Base-by-base conservation (phyloP, 1,284 basidiomycete species). In the Apiotrichum gracile region DNA sequence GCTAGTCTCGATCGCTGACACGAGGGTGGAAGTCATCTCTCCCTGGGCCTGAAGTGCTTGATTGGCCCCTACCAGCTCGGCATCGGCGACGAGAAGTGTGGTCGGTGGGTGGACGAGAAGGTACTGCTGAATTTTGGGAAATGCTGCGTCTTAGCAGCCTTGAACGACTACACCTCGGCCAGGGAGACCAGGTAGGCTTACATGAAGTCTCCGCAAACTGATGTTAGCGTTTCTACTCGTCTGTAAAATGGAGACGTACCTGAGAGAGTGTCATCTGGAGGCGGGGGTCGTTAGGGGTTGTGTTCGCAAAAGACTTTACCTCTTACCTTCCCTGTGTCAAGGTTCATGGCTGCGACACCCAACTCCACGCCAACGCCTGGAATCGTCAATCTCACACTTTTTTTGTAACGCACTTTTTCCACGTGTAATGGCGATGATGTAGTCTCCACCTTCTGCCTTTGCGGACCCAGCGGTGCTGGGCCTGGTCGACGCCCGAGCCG, bases 61-160 rank as follows among this genome's bases (percentile, higher is more conserved):
- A n/a, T n/a, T n/a, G n/a, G n/a, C n/a, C n/a, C n/a, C n/a, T n/a
- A n/a, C n/a, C 14, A 17, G 31, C 22, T 47, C 34, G 35, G 51
- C 9, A 80, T 90, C 87, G 0, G 87, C 87, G 8, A 92, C 82
- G 6, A 96, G 77, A 33, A 94, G 78, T 16, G 85, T 75, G 13
- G 75, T 78, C 0, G 91, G 91, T 7, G 77, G 78, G 63, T 91
- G 84, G 10, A 90, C 69, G 57, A 85, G 82, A 77, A 94, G 82
- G 64, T 93, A 88, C 60, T 93, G 88, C 9, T 93, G 75, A 0
- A 88, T 91, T 68, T 88, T 90, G 54, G 89, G 83, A 62, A 91
- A 96, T 19, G 88, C 77, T 58, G 63, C 27, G 7, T 25, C 35
- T 2, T 37, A 7, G 37, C 27, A 47, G 45, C 16, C 10, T 12